Evolutionary conservation across 192 early-diverging fungal genomes (phyloP).

Genomic region (Chytriomyces sp.): DNA sequence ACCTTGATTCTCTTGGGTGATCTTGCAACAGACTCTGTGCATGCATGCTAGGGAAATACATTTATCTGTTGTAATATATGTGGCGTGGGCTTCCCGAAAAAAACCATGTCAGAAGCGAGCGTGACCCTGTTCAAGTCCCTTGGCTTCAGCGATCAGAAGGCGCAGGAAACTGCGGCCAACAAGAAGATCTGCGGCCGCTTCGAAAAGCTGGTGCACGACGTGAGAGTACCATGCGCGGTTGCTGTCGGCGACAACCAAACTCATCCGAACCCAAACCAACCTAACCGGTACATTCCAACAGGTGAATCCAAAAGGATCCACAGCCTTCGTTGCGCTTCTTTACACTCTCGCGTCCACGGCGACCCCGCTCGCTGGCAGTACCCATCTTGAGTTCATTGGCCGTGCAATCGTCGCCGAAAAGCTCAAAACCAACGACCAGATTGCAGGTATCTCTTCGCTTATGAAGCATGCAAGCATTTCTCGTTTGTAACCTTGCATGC

Average conservation of each 20-base stretch:
- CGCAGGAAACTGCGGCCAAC: constrained; percentile 92
- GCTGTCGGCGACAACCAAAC: no score
- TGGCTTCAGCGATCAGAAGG: constrained; percentile 88
- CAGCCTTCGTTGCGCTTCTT: constrained; percentile 68
- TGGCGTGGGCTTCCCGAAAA: not conserved
- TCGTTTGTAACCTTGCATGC: not conserved
- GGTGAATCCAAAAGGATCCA: constrained; percentile 15
- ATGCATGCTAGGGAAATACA: no score
- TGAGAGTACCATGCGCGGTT: constrained; percentile 33
- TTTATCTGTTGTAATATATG: no score
- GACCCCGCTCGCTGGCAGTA: constrained; percentile 65
- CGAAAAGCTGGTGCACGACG: constrained; percentile 68
- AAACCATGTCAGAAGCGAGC: not conserved
- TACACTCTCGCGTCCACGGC: constrained; percentile 88
- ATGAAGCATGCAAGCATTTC: not conserved
- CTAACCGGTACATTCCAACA: not conserved
- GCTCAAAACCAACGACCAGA: constrained; percentile 81
- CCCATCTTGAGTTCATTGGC: constrained; percentile 81
- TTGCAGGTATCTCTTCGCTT: constrained; percentile 63
- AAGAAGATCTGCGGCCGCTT: constrained; percentile 90
- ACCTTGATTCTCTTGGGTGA: no score
- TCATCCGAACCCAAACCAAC: not conserved
- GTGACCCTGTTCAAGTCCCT: constrained; percentile 74
- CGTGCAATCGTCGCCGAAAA: constrained; percentile 67
- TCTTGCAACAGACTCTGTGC: no score